Conservation (phyloP, 2,329 filamentous ascomycete genomes). For the Epichloe festucae region DNA sequence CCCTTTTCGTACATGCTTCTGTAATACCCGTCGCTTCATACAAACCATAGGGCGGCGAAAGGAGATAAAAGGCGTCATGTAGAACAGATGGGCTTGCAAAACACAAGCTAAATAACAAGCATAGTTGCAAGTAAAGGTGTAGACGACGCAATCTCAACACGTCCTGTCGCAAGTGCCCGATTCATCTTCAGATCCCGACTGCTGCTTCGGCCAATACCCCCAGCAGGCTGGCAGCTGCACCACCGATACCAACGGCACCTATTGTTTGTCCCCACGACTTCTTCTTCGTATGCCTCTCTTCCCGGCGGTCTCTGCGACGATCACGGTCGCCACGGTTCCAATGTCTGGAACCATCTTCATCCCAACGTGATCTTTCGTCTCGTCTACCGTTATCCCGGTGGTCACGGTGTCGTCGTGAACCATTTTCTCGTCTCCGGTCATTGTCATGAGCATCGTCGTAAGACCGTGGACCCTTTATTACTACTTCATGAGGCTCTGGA, state of each 20-base stretch:
- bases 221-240: slow-evolving; percentile 45
- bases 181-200: slow-evolving; percentile 13
- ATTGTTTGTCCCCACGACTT: slow-evolving; percentile 40
- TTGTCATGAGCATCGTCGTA: slow-evolving; percentile 18
- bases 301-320: slow-evolving; percentile 23
- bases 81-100: neutral
- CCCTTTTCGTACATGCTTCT: neutral
- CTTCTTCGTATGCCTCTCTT: slow-evolving; percentile 27
- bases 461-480: slow-evolving; percentile 16
- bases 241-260: slow-evolving; percentile 45
- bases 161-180: neutral
- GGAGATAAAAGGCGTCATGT: neutral
- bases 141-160: neutral
- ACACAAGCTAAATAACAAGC: neutral
- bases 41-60: neutral
- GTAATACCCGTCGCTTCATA: neutral
- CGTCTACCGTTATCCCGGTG: slow-evolving; percentile 12
- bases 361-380: slow-evolving; percentile 10
- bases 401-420: slow-evolving; percentile 13
- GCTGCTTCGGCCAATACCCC: slow-evolving; percentile 47
- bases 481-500: slow-evolving; percentile 33
- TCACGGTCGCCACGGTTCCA: slow-evolving; percentile 29
- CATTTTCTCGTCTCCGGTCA: slow-evolving; percentile 13
- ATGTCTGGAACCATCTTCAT: slow-evolving; percentile 16
- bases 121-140: neutral